A percentile compares a stretch with the other conserved stretches of the same genome.
phyloP scores from a whole-genome alignment of 164 flowering plant genomes.

The Tetracentron sinense region DNA sequence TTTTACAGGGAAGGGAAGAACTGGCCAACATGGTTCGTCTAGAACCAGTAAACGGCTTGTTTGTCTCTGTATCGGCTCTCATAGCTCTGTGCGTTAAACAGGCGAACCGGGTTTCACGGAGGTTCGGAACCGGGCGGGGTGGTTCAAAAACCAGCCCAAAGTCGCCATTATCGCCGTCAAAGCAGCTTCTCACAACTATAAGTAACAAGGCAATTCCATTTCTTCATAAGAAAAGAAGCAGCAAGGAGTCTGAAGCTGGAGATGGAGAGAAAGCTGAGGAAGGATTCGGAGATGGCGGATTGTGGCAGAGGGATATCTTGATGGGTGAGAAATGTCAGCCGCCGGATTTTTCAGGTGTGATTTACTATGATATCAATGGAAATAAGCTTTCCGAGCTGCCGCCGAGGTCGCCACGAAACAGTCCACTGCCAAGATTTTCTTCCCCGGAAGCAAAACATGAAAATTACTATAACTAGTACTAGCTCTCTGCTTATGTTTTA shows the following conservation, averaged over 20 bases:
- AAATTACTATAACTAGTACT: too few relatives aligned
- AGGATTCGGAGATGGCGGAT: conserved; percentile 42
- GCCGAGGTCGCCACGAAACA: conserved; percentile 44
- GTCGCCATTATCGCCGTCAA: conserved; percentile 29
- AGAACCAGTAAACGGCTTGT: conserved; percentile 26
- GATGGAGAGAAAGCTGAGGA: conserved; percentile 11
- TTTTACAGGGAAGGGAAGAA: neutral
- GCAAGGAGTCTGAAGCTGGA: neutral
- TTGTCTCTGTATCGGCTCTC: conserved; percentile 31
- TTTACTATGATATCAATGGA: conserved; percentile 49
- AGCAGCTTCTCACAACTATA: conserved; percentile 36
- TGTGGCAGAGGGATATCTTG: conserved; percentile 59
- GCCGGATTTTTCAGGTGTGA: conserved; percentile 54
- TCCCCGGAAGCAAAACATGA: conserved; percentile 13
- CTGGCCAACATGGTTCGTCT: neutral
- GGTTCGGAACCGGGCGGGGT: conserved; percentile 1
- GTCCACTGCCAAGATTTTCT: conserved; percentile 25
- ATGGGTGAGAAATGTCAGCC: conserved; percentile 75
- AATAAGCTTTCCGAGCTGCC: conserved; percentile 38
- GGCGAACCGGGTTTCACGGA: conserved; percentile 19
- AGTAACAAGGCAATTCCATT: conserved; percentile 45
- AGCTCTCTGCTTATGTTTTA: too few relatives aligned
- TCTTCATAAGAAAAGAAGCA: conserved; percentile 13
- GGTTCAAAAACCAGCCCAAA: conserved; percentile 7
- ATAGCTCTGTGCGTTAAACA: conserved; percentile 41